phyloP scores from a whole-genome alignment of 495 filamentous ascomycete genomes.

The Acidomyces sp. region DNA sequence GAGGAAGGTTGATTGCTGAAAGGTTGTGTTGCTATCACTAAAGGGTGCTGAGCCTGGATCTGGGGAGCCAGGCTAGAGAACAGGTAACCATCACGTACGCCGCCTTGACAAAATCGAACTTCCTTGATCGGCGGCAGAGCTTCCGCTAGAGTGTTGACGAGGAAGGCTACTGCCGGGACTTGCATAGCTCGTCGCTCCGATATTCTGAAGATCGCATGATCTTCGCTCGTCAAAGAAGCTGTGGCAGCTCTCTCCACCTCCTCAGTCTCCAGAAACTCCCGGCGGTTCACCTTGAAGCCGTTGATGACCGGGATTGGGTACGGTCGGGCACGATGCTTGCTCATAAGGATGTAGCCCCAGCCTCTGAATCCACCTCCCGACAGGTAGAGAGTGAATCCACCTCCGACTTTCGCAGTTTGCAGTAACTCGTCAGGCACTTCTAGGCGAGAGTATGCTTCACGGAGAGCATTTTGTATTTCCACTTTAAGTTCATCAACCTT shows the following conservation, averaged over 20 bases:
- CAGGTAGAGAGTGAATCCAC: conserved; percentile 64
- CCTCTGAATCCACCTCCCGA: conserved; percentile 86
- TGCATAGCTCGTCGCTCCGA: conserved; percentile 69
- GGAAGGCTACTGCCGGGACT: conserved; percentile 68
- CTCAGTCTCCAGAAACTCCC: conserved; percentile 48
- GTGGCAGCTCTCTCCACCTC: conserved; percentile 42
- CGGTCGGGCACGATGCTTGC: conserved; percentile 46
- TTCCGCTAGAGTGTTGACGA: conserved; percentile 57
- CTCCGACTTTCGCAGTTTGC: conserved; percentile 29
- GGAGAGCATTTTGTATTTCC: conserved; percentile 48
- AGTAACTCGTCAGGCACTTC: conserved; percentile 43
- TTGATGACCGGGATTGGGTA: conserved; percentile 84
- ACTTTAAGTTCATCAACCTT: conserved; percentile 33
- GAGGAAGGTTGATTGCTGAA: conserved; percentile 34
- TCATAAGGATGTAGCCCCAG: conserved; percentile 76
- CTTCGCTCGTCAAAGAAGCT: conserved; percentile 24
- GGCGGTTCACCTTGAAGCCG: conserved; percentile 52
- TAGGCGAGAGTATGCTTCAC: conserved; percentile 44
- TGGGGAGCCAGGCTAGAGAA: conserved; percentile 49
- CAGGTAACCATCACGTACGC: conserved; percentile 71
- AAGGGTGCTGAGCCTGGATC: conserved; percentile 50
- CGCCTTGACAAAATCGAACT: conserved; percentile 72
- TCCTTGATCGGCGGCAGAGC: conserved; percentile 57
- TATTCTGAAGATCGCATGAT: conserved; percentile 56
- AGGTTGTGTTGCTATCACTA: conserved; percentile 45